Evolutionary conservation across 2,329 filamentous ascomycete species (phyloP), one percentile per base, ranked within the genome.

Genomic region (Dichotomopilus funicola): DNA sequence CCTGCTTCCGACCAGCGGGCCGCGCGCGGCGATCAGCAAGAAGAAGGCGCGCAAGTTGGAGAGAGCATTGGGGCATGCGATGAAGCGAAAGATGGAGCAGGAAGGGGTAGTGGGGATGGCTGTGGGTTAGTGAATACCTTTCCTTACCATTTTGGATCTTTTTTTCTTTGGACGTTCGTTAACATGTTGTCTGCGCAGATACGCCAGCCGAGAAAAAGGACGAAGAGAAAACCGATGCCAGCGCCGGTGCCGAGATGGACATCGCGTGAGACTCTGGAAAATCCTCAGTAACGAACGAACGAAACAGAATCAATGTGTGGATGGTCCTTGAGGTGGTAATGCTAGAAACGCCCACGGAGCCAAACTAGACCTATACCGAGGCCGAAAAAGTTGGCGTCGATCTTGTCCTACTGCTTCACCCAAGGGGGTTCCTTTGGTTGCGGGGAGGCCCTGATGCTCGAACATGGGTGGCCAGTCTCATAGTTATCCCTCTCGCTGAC

Each of bases 21-120:
- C 80, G 0, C 72, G 76, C 37, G 71, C 70, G 1, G 70, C 74
- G 19, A 48, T 82, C 37, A 81, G 80, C 69, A 69, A 69, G 48
- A 83, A 83, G 76, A 78, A 77, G 74, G 70, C 71, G 66, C 72
- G 75, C 60, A 83, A 82, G 75, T 55, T 82, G 40, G 76, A 82
- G 66, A 75, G 77, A 72, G 74, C 76, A 69, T 64, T 80, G 67
- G 73, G 71, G 2, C 72, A 81, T 61, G 79, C 78, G 13, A 54
- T 81, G 54, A 75, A 76, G 72, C 71, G 80, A 57, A 79, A 76
- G 68, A 74, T 74, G 66, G 78, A 74, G 59, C 73, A 67, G 1
- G 75, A 75, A 42, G 78, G 76, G 10, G 77, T 40, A 40, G 37
- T 40, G 37, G 40, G 40, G 40, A 13, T 12, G 11, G 11, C 7